Percentiles rank a stretch among this genome's conserved stretches.
Conservation (phyloP, 257 asterid genomes). For the Striga asiatica region DNA sequence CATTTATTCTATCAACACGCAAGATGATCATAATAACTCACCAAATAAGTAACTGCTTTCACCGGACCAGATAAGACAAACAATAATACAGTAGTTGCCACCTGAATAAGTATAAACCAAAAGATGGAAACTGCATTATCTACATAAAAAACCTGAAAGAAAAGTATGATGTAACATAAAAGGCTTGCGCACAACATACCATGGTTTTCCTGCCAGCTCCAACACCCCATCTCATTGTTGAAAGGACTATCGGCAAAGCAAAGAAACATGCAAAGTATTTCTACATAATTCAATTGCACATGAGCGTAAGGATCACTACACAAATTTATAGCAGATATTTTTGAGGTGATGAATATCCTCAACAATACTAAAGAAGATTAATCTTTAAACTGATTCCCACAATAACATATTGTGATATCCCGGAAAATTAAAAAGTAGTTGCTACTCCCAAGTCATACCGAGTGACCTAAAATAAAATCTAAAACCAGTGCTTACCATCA, state of each 20-base stretch:
- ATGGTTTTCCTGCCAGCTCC: constrained; percentile 92
- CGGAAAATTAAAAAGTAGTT: too few relatives aligned
- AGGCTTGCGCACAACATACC: constrained; percentile 29
- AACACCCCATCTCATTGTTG: constrained; percentile 90
- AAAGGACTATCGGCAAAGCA: constrained; percentile 81
- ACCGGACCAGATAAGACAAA: constrained; percentile 91
- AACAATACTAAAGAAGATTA: too few relatives aligned
- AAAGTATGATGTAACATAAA: not conserved
- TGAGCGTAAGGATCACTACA: too few relatives aligned
- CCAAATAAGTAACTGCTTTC: constrained; percentile 83
- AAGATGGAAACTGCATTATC: constrained; percentile 1
- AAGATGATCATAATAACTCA: constrained; percentile 27
- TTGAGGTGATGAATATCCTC: too few relatives aligned
- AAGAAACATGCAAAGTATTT: constrained; percentile 87
- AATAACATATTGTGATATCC: too few relatives aligned
- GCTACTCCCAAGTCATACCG: too few relatives aligned
- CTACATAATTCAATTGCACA: constrained; percentile 32
- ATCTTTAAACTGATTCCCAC: too few relatives aligned
- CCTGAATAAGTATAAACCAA: constrained; percentile 34
- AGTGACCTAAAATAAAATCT: too few relatives aligned
- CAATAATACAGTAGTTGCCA: constrained; percentile 71
- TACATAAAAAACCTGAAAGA: not conserved
- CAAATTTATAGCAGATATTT: too few relatives aligned
- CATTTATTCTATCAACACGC: too few relatives aligned
- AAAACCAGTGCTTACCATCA: too few relatives aligned